Evolutionary conservation across 129 eudicot genomes (phyloP).

Genomic region (Sambucus nigra): DNA sequence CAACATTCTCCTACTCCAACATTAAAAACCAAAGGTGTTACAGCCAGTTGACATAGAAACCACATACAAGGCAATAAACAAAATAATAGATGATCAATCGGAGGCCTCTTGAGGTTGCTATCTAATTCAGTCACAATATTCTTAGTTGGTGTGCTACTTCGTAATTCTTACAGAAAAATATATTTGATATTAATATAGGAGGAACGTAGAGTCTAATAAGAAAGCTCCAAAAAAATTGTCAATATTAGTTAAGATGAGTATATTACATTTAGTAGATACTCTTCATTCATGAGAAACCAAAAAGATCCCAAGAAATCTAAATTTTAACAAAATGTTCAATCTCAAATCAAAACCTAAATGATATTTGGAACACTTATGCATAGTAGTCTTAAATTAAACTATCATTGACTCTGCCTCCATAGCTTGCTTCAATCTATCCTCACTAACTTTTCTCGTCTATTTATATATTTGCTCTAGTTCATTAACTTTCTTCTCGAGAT

Average conservation of each 20-base stretch:
- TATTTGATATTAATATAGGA: neutral
- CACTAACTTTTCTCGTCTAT: conserved; percentile 83
- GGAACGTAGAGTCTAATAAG: neutral
- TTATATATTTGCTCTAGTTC: conserved; percentile 88
- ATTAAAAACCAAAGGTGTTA: conserved; percentile 3
- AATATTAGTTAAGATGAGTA: no score
- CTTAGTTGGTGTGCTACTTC: conserved; percentile 40
- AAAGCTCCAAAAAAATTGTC: neutral
- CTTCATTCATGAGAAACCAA: conserved; percentile 30
- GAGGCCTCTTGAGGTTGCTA: conserved; percentile 64
- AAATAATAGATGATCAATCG: conserved; percentile 53
- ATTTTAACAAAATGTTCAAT: neutral
- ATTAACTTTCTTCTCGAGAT: conserved; percentile 71
- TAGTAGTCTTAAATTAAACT: conserved; percentile 65
- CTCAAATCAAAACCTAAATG: neutral
- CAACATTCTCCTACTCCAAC: conserved; percentile 74
- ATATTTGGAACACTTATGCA: conserved; percentile 67
- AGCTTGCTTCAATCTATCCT: conserved; percentile 87
- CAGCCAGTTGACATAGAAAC: conserved; percentile 2
- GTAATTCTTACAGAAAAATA: conserved; percentile 49
- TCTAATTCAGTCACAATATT: conserved; percentile 51
- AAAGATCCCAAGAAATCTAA: no score
- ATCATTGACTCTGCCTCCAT: conserved; percentile 81
- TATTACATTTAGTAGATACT: conserved; percentile 27
- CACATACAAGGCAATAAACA: neutral